Evolutionary conservation across 495 filamentous ascomycete species (phyloP), one percentile per base, ranked within the genome.

Genomic region (Hypomontagnella submonticulosa): DNA sequence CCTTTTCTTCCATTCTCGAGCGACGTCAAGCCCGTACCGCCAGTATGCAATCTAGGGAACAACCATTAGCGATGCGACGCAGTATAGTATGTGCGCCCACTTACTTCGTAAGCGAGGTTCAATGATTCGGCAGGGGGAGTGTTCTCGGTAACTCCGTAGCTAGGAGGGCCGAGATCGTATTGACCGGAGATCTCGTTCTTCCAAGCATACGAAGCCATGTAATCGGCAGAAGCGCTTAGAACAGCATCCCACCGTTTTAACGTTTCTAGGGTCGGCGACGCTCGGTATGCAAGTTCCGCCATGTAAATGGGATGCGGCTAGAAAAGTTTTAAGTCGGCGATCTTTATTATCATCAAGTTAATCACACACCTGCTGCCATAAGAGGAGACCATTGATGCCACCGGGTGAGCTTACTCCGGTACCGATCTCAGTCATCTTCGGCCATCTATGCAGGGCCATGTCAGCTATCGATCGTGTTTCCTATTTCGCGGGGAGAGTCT

Each of bases 371-470:
- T 80, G 78, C 38, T 80, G 78, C 78, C 78, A 80, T 23, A 80
- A 61, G 30, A 80, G 67, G 20, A 77, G 66, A 30, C 55, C 70
- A 36, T 80, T 80, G 30, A 80, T 77, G 30, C 77, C 74, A 5
- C 78, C 81, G 9, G 81, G 81, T 3, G 80, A 79, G 49, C 73
- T 76, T 40, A 75, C 62, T 16, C 80, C 81, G 4, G 77, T 76
- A 0, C 67, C 71, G 0, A n/a, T 52, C 61, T 83, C 80, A 33
- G 76, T 82, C 79, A 82, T 82, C 63, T 83, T 83, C 5, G 80
- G 80, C 73, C 77, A 76, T 36, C 68, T 71, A 37, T 33, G 43
- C 10, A 32, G 10, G 7, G 40, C 44, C 5, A 1, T 12, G 23
- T 57, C 34, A 56, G 16, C 16, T 12, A 12, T 55, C 15, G 4